These are phyloP conservation scores for Speleostelium caveatum DNA, from an alignment of 78 protist genomes.

Conservation along the genomic window DNA sequence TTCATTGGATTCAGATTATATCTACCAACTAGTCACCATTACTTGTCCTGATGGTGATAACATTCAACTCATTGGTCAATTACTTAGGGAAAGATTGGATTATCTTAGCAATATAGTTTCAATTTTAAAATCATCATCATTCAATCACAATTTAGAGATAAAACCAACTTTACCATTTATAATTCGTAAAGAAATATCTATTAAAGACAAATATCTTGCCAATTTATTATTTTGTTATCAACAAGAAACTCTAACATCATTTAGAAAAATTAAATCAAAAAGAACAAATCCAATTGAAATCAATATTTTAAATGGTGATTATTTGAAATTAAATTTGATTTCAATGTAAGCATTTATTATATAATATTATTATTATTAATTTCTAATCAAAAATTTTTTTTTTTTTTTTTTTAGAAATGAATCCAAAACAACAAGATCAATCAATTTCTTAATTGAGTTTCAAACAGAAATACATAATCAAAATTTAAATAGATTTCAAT, in stretches of 20 bases:
- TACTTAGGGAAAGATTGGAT: not conserved
- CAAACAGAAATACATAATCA: too few species aligned
- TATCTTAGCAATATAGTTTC: not conserved
- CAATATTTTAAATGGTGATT: conserved; percentile 38
- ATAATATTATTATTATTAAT: too few species aligned
- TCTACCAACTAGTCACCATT: too few species aligned
- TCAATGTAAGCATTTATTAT: conserved; percentile 2
- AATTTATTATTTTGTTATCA: conserved; percentile 58
- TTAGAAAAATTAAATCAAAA: conserved; percentile 9
- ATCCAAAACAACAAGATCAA: too few species aligned
- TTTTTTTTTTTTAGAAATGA: too few species aligned
- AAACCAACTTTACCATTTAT: not conserved
- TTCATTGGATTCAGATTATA: not conserved
- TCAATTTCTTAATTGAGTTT: too few species aligned
- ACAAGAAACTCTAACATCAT: conserved; percentile 19
- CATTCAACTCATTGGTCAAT: not conserved
- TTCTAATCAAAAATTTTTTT: too few species aligned
- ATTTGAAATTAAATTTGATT: not conserved
- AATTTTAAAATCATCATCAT: not conserved
- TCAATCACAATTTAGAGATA: not conserved
- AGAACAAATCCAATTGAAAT: conserved; percentile 30
- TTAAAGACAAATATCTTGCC: not conserved
- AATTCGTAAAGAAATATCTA: not conserved
- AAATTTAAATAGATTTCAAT: too few species aligned
- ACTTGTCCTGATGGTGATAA: not conserved